Evolutionary conservation across 768 basidiomycete species (phyloP).

Genomic region (Crassisporium funariophilum): DNA sequence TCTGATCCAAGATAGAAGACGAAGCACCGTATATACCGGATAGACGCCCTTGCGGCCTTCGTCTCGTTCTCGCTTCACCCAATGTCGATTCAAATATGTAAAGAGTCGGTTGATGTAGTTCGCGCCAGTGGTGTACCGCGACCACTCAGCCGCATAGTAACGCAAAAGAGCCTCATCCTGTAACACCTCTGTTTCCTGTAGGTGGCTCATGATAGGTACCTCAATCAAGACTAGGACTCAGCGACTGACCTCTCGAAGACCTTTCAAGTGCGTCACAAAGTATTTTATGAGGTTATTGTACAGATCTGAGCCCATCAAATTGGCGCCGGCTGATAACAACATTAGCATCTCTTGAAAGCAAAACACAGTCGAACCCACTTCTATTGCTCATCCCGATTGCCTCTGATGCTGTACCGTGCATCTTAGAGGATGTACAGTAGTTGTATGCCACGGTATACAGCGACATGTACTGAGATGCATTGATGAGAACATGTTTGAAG

Average conservation of each 20-base stretch:
- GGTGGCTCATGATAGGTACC: constrained; percentile 19
- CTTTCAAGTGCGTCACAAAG: constrained; percentile 83
- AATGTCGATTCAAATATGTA: constrained; percentile 97
- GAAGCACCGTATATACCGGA: constrained; percentile 85
- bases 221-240: constrained; percentile 5
- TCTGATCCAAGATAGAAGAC: neutral
- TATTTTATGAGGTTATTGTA: constrained; percentile 95
- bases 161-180: constrained; percentile 87
- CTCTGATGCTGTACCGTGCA: constrained; percentile 53
- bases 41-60: constrained; percentile 96
- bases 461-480: constrained; percentile 71
- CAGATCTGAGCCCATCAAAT: constrained; percentile 95
- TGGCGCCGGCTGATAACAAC: constrained; percentile 71
- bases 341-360: constrained; percentile 32
- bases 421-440: constrained; percentile 91
- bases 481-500: constrained; percentile 9
- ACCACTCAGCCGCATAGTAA: constrained; percentile 94
- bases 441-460: constrained; percentile 94
- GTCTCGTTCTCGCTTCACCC: constrained; percentile 98
- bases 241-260: constrained; percentile 46
- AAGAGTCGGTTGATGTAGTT: constrained; percentile 97
- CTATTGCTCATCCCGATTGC: constrained; percentile 59
- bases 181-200: constrained; percentile 73
- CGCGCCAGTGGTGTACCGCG: constrained; percentile 94
- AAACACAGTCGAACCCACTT: constrained; percentile 48